A percentile compares a stretch with the other conserved stretches of the same genome.
phyloP scores from a whole-genome alignment of 140 eudicot genomes.

The Senecio squalidus region DNA sequence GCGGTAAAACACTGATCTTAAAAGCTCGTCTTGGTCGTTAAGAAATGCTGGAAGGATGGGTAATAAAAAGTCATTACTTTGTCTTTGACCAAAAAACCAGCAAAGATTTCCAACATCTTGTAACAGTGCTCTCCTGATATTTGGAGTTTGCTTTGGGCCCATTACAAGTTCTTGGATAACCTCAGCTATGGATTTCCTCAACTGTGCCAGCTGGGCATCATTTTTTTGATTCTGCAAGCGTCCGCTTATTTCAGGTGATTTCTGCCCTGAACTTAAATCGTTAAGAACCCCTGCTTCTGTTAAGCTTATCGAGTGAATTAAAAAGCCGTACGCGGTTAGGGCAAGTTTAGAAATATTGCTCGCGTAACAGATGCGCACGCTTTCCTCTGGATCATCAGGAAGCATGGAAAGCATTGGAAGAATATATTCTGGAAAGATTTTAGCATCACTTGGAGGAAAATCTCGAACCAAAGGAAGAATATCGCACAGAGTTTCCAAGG shows the following conservation, averaged over 20 bases:
- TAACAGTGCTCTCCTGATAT: constrained; percentile 89
- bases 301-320: constrained; percentile 87
- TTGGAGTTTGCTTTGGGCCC: constrained; percentile 98
- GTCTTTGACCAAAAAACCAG: constrained; percentile 95
- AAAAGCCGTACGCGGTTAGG: constrained; percentile 83
- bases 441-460: constrained; percentile 98
- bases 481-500: constrained; percentile 88
- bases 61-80: constrained; percentile 78
- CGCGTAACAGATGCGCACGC: constrained; percentile 84
- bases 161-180: constrained; percentile 97
- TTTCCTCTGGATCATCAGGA: constrained; percentile 98
- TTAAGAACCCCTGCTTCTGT: constrained; percentile 96
- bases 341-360: constrained; percentile 92
- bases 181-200: constrained; percentile 89
- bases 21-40: constrained; percentile 84
- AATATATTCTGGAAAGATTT: constrained; percentile 91
- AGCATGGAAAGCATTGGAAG: constrained; percentile 98
- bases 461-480: constrained; percentile 87
- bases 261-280: constrained; percentile 45
- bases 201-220: constrained; percentile 72
- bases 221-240: constrained; percentile 22
- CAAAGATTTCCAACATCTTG: constrained; percentile 91
- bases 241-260: constrained; percentile 35
- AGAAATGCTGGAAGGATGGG: constrained; percentile 94
- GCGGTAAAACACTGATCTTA: constrained; percentile 80